phyloP scores from a whole-genome alignment of 148 eudicot genomes.

The Drosera capensis region DNA sequence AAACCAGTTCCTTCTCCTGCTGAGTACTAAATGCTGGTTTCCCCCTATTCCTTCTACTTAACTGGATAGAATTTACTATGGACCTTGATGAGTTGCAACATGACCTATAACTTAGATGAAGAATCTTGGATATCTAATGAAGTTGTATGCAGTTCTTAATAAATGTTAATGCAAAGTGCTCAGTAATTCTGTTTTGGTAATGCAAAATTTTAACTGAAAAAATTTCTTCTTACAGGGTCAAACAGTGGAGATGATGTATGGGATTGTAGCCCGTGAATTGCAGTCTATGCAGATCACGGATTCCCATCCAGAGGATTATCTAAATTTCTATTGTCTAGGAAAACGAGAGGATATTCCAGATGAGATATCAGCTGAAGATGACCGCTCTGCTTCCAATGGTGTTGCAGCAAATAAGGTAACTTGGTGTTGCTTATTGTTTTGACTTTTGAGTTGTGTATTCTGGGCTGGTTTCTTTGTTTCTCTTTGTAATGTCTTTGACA shows the following conservation, averaged over 20 bases:
- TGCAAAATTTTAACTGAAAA: neutral
- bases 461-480: too few species aligned
- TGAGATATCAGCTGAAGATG: slow-evolving; percentile 15
- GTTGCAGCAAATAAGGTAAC: slow-evolving; percentile 34
- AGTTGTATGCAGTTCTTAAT: neutral
- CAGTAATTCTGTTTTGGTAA: neutral
- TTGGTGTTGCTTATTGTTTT: too few species aligned
- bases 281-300: slow-evolving; percentile 48
- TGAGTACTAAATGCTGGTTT: too few species aligned
- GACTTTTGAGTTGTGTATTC: too few species aligned
- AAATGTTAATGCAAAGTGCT: neutral
- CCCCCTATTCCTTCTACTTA: too few species aligned
- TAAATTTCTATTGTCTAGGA: slow-evolving; percentile 90
- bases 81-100: too few species aligned
- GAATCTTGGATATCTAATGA: neutral
- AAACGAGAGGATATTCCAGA: slow-evolving; percentile 61
- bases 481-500: too few species aligned
- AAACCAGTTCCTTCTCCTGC: too few species aligned
- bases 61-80: too few species aligned
- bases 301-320: slow-evolving; percentile 56
- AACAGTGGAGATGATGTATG: slow-evolving; percentile 87
- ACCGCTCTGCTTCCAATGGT: slow-evolving; percentile 22
- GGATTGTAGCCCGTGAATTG: slow-evolving; percentile 54
- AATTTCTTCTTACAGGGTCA: slow-evolving; percentile 34
- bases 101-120: too few species aligned